Evolutionary conservation across 768 basidiomycete species (phyloP), one percentile per base, ranked within the genome.

Genomic region (Candolleomyces efflorescens): DNA sequence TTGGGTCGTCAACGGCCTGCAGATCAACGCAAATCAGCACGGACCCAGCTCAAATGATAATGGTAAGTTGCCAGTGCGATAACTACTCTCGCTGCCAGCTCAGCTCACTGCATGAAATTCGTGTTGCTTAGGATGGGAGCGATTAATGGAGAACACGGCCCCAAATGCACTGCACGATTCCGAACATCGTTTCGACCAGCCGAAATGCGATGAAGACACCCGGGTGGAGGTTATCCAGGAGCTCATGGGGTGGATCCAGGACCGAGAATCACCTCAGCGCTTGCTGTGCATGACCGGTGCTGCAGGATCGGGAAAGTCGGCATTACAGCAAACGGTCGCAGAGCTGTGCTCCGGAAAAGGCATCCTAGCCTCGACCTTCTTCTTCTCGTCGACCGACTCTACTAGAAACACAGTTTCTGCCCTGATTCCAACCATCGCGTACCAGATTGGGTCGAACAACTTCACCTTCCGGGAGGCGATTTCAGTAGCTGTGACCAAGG

Each of bases 391-490:
- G 4, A n/a, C 52, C 10, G 51, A 53, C 37, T 13, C 27, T 13
- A 53, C 51, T 11, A 9, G 51, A 18, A 39, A 38, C 20, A 38
- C 9, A 4, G 6, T 36, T 12, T 37, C 17, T 15, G 3, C 26
- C 13, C 11, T 62, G 9, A 37, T 64, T 9, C 26, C 55, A 22
- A 60, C 61, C 10, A 54, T 64, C 48, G 50, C 56, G 24, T 60
- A 53, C 46, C 61, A 60, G 27, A 50, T 60, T 17, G 45, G 50
- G 4, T 22, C 38, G 7, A 27, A 18, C 3, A 11, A 53, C 15
- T n/a, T 5, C n/a, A 7, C 18, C 2, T 17, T 44, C 23, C 53
- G 23, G 5, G 15, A 26, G 10, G 13, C 24, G 18, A 54, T 53
- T 18, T 10, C 18, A 1, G 51, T 1, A 12, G 51, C 32, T 9